Percentiles rank a stretch among this genome's conserved stretches.
Evolutionary conservation across 2,329 filamentous ascomycete genomes (phyloP).

Genomic region (Hyphodiscus sp.): DNA sequence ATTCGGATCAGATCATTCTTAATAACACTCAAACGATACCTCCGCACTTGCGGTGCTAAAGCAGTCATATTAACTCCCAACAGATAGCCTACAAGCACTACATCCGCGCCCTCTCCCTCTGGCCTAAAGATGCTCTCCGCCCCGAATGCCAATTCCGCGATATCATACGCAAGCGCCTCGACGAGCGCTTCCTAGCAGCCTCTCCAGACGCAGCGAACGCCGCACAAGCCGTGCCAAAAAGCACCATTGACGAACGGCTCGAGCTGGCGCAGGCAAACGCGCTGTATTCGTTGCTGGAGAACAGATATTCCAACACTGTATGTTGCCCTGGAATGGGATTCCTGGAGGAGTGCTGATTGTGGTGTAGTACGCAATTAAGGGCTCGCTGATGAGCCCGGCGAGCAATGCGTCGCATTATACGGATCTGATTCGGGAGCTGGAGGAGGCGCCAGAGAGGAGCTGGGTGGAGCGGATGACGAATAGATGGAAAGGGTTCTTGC

Average conservation of each 20-base stretch:
- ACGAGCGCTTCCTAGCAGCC: slow-evolving; percentile 25
- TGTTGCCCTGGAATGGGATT: background rate
- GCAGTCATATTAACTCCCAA: background rate
- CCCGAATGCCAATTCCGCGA: slow-evolving; percentile 57
- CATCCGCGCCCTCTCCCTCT: slow-evolving; percentile 46
- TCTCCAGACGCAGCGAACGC: slow-evolving; percentile 12
- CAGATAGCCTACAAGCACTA: slow-evolving; percentile 42
- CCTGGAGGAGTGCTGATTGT: background rate
- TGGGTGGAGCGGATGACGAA: slow-evolving; percentile 47
- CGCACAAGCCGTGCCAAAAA: slow-evolving; percentile 1
- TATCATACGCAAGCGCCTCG: slow-evolving; percentile 42
- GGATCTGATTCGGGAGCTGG: slow-evolving; percentile 54
- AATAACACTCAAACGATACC: background rate
- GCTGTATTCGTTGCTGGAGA: slow-evolving; percentile 50
- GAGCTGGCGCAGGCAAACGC: slow-evolving; percentile 54
- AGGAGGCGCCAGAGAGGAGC: slow-evolving; percentile 53
- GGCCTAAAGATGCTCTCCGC: slow-evolving; percentile 58
- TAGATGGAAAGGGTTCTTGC: slow-evolving; percentile 51
- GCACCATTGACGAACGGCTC: slow-evolving; percentile 35
- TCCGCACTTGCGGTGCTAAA: background rate
- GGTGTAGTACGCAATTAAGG: slow-evolving; percentile 41
- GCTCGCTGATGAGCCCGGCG: slow-evolving; percentile 47
- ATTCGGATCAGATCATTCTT: background rate
- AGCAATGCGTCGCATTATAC: slow-evolving; percentile 60
- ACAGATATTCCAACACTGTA: slow-evolving; percentile 53